Evolutionary conservation across 2,329 filamentous ascomycete genomes (phyloP), one percentile per base, ranked within the genome.

Genomic region (Teratosphaeriaceae sp.): DNA sequence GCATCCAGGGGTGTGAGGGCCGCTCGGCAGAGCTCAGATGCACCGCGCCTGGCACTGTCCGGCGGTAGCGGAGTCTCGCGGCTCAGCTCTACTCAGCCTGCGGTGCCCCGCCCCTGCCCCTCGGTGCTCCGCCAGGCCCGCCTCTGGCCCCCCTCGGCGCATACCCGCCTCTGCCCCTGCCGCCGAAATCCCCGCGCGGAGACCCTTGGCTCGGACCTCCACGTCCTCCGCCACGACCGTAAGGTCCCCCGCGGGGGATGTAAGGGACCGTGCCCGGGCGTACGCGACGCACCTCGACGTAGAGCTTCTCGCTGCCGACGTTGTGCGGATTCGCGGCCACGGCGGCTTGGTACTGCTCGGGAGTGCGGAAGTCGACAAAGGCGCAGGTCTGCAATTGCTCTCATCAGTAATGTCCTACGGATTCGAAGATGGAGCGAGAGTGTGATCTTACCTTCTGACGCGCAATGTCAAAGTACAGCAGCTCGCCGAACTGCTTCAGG

Each of bases 321-420:
- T 78, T 76, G 69, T 94, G 88, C 26, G 90, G 90, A 70, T 94
- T 97, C 55, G 83, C 84, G 48, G 78, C 78, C 27, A 87, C 75
- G 33, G 92, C 92, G 49, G 85, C 84, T 64, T 87, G 78, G 69
- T 94, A 96, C 36, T 80, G 88, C 43, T 88, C 80, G 18, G 79
- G 63, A 36, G 83, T 85, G 61, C 82, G 84, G 67, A 92, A 98
- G 65, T 98, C 92, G 47, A 96, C 87, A 62, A 97, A 97, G 20
- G 92, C 92, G 61, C 88, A 96, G 75, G 92, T 96, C 90, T 94
- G 61, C 15, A 13, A 30, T 27, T 8, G 24, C 24, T 27, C 24
- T 8, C 8, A 27, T 27, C 8, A 8, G 24, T 27, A 8, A 27
- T 27, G n/a, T 27, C 24, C 24, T n/a, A n/a, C n/a, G n/a, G n/a